phyloP scores from a whole-genome alignment of 2,329 filamentous ascomycete genomes.

The Rhinocladiella mackenziei region DNA sequence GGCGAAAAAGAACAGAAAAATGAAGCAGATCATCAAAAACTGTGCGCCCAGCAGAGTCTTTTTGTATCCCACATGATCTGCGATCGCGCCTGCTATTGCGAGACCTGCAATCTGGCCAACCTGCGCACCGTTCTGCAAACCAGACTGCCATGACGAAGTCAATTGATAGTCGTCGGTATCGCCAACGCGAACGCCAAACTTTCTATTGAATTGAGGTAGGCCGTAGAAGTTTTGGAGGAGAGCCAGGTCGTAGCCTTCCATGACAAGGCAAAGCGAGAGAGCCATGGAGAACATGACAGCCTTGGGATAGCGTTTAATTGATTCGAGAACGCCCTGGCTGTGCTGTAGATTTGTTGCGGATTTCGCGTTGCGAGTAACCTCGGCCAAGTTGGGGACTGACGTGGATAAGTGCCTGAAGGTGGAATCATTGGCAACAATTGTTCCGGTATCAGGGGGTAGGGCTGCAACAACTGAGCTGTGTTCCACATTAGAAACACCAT shows the following conservation, averaged over 20 bases:
- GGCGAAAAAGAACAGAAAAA: conserved; percentile 31
- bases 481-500: too few species aligned
- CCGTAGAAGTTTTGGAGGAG: conserved; percentile 76
- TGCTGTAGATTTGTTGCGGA: too few species aligned
- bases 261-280: conserved; percentile 81
- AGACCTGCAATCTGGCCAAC: conserved; percentile 41
- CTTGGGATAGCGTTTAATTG: too few species aligned
- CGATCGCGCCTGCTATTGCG: conserved; percentile 32
- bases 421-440: too few species aligned
- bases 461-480: too few species aligned
- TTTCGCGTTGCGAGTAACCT: too few species aligned
- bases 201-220: conserved; percentile 40
- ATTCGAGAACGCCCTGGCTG: too few species aligned
- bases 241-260: conserved; percentile 85
- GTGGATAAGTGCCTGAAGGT: too few species aligned
- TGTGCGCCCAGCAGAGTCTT: neutral
- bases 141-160: conserved; percentile 55
- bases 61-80: conserved; percentile 32
- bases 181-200: conserved; percentile 37
- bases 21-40: conserved; percentile 12
- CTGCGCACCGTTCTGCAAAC: conserved; percentile 52
- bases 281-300: conserved; percentile 77
- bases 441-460: too few species aligned
- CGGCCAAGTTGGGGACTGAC: too few species aligned
- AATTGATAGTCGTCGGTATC: conserved; percentile 40